Percentiles rank a stretch among this genome's conserved stretches.
These are phyloP conservation scores for Aureobasidium melanogenum DNA, from an alignment of 2,329 filamentous ascomycete species.

Conservation along the genomic window DNA sequence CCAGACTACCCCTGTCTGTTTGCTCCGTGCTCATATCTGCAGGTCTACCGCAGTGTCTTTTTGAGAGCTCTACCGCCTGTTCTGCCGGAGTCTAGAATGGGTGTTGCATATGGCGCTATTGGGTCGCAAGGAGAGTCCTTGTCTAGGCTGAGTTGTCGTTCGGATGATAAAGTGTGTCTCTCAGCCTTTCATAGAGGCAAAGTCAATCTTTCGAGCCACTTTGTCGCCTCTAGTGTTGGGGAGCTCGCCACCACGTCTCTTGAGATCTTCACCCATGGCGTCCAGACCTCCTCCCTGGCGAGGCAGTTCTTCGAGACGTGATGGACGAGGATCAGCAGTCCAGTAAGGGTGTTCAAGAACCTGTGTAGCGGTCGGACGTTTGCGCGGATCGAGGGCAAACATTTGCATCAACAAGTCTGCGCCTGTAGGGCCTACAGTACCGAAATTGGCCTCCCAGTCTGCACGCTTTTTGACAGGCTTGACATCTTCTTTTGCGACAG, in stretches of 20 bases:
- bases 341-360: slow-evolving; percentile 82
- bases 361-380: slow-evolving; percentile 66
- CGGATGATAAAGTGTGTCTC: background rate
- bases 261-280: slow-evolving; percentile 74
- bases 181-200: slow-evolving; percentile 44
- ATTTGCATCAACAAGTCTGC: slow-evolving; percentile 84
- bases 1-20: background rate
- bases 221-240: slow-evolving; percentile 60
- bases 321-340: slow-evolving; percentile 73
- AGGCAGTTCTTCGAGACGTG: slow-evolving; percentile 71
- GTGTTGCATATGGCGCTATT: background rate
- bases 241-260: slow-evolving; percentile 62
- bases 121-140: background rate
- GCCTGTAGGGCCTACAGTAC: slow-evolving; percentile 69
- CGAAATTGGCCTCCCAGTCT: slow-evolving; percentile 68
- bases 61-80: background rate
- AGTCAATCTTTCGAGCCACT: slow-evolving; percentile 76
- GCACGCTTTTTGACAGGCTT: slow-evolving; percentile 54
- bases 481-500: slow-evolving; percentile 49
- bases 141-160: background rate
- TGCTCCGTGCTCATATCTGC: background rate
- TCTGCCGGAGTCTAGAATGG: background rate
- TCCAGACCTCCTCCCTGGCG: slow-evolving; percentile 63
- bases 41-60: background rate
- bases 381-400: slow-evolving; percentile 76